Percentiles rank a stretch among this genome's conserved stretches.
phyloP scores from a whole-genome alignment of 2,329 filamentous ascomycete genomes.

The Apiospora pterosperma region DNA sequence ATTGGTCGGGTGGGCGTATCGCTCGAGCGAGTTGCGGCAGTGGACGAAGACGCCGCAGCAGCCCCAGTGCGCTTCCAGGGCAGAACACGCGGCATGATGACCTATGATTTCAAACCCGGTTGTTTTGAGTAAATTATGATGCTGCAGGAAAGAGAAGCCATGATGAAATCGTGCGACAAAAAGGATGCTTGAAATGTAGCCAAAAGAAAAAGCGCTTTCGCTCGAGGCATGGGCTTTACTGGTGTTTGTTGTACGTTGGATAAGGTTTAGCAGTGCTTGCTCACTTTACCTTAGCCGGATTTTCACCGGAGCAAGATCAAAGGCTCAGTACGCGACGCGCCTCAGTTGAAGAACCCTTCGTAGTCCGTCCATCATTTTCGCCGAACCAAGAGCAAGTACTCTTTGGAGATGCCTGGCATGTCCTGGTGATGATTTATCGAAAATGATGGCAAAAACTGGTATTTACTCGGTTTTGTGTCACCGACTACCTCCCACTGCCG shows the following conservation, averaged over 20 bases:
- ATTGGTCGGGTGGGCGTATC: too few species aligned
- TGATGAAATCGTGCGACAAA: background rate
- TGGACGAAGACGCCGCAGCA: background rate
- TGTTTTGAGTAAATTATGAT: background rate
- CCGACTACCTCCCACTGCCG: too few species aligned
- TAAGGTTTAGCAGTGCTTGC: background rate
- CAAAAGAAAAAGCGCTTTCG: background rate
- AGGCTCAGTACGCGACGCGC: background rate
- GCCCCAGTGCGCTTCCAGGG: slow-evolving; percentile 41
- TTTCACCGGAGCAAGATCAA: background rate
- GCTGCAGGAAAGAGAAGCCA: background rate
- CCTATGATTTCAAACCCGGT: background rate
- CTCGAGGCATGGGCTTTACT: background rate
- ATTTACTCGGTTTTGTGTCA: too few species aligned
- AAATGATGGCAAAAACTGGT: too few species aligned
- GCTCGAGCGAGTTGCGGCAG: background rate
- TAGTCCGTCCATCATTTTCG: background rate
- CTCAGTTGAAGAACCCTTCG: background rate
- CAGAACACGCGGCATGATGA: slow-evolving; percentile 46
- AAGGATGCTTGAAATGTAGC: background rate
- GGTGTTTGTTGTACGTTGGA: background rate
- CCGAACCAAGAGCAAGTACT: too few species aligned
- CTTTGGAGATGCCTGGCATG: background rate
- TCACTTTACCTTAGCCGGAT: background rate
- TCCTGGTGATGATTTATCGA: too few species aligned